Evolutionary conservation across 495 filamentous ascomycete species (phyloP).

Genomic region (Podospora anserina): DNA sequence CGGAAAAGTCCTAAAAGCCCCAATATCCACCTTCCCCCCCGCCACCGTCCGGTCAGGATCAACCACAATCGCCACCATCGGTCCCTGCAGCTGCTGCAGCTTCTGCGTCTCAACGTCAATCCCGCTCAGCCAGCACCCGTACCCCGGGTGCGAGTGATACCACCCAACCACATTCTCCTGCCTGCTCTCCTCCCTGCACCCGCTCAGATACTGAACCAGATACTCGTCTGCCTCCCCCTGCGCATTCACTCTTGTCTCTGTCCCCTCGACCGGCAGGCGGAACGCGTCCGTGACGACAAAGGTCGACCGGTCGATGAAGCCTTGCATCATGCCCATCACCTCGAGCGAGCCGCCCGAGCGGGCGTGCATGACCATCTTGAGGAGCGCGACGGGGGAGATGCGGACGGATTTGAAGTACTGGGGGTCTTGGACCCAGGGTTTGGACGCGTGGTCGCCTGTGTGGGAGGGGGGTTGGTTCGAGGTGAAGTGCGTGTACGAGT

Average conservation of each 20-base stretch:
- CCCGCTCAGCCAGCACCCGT: conserved; percentile 96
- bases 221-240: conserved; percentile 95
- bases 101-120: conserved; percentile 90
- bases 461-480: conserved; percentile 59
- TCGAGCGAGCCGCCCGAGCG: conserved; percentile 87
- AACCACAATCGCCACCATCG: conserved; percentile 94
- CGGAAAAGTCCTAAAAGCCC: conserved; percentile 90
- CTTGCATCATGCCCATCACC: conserved; percentile 98
- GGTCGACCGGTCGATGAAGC: conserved; percentile 76
- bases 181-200: conserved; percentile 70
- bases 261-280: conserved; percentile 92
- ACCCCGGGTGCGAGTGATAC: conserved; percentile 98
- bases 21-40: conserved; percentile 94
- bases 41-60: conserved; percentile 96
- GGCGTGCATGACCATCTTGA: conserved; percentile 99
- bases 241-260: conserved; percentile 95
- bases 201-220: conserved; percentile 78
- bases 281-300: conserved; percentile 95
- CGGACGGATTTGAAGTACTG: conserved; percentile 90
- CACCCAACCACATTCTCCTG: conserved; percentile 92
- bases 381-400: conserved; percentile 86
- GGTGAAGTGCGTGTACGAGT: conserved; percentile 67
- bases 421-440: conserved; percentile 79
- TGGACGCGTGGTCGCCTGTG: conserved; percentile 19
- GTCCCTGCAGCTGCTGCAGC: conserved; percentile 80